Evolutionary conservation across 306 rosid species (phyloP).

Genomic region (Gleditsia sinensis): DNA sequence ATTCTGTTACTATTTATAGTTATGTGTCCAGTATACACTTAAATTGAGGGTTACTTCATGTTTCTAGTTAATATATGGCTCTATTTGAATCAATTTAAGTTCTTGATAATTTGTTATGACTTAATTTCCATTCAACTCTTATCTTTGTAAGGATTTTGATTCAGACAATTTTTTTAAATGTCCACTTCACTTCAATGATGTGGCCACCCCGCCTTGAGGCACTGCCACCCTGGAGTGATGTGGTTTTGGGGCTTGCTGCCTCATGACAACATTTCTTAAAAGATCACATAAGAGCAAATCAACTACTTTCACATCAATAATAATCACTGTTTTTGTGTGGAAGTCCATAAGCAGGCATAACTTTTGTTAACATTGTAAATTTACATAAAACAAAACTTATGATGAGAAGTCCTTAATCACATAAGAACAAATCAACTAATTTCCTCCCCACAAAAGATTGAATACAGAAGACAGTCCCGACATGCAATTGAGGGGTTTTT

Average conservation of each 20-base stretch:
- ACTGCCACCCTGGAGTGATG: neutral
- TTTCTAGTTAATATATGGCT: neutral
- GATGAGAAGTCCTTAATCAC: neutral
- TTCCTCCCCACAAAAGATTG: neutral
- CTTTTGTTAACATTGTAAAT: neutral
- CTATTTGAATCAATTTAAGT: slow-evolving; percentile 2
- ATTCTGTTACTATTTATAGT: neutral
- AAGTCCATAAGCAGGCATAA: neutral
- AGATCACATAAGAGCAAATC: neutral
- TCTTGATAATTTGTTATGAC: neutral
- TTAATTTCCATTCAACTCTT: neutral
- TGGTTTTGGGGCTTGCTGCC: neutral
- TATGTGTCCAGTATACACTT: neutral
- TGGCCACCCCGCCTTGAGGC: neutral
- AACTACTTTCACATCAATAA: neutral
- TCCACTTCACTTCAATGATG: neutral
- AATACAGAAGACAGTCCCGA: neutral
- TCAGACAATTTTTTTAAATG: neutral
- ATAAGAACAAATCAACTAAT: neutral
- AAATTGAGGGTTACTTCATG: neutral
- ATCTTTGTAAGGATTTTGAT: neutral
- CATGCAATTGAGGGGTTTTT: neutral
- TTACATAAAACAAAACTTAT: neutral
- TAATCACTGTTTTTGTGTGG: neutral
- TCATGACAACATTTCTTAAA: neutral